Conservation (phyloP, 805 yeast species). For the Starmerella vaccinii region DNA sequence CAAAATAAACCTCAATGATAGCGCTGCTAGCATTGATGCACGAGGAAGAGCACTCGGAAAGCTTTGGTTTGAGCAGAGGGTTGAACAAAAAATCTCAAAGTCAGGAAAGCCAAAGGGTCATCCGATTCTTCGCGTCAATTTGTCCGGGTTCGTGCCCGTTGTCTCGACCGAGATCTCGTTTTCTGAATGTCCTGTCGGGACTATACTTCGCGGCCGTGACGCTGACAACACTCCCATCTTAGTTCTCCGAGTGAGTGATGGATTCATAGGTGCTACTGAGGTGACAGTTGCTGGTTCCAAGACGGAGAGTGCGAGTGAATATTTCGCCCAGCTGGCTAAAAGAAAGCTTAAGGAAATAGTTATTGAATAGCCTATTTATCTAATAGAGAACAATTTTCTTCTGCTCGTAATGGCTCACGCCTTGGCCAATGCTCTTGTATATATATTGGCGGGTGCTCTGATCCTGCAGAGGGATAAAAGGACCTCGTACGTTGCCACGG, state of each 20-base stretch:
- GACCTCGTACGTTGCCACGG: constrained; percentile 46
- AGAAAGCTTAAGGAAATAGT: constrained; percentile 6
- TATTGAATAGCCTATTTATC: background rate
- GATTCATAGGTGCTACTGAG: constrained; percentile 21
- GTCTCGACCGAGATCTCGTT: background rate
- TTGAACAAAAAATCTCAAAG: constrained; percentile 7
- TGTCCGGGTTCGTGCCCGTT: constrained; percentile 14
- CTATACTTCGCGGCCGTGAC: background rate
- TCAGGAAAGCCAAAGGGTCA: constrained; percentile 12
- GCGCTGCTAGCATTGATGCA: constrained; percentile 13
- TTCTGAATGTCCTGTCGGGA: constrained; percentile 1
- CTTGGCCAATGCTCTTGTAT: constrained; percentile 63
- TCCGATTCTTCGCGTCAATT: constrained; percentile 15
- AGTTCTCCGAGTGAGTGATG: constrained; percentile 19
- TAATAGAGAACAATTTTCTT: constrained; percentile 23
- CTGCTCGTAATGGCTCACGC: constrained; percentile 65
- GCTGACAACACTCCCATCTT: constrained; percentile 8
- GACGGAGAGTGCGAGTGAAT: constrained; percentile 16
- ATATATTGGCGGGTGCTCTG: constrained; percentile 50
- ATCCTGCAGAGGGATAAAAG: constrained; percentile 75
- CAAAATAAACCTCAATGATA: constrained; percentile 10
- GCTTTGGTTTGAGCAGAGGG: constrained; percentile 19
- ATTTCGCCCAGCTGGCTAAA: constrained; percentile 8
- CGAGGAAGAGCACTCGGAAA: constrained; percentile 23
- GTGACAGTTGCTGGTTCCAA: constrained; percentile 23